Evolutionary conservation across 2,329 filamentous ascomycete species (phyloP).

Genomic region (Aspergillus sp.): DNA sequence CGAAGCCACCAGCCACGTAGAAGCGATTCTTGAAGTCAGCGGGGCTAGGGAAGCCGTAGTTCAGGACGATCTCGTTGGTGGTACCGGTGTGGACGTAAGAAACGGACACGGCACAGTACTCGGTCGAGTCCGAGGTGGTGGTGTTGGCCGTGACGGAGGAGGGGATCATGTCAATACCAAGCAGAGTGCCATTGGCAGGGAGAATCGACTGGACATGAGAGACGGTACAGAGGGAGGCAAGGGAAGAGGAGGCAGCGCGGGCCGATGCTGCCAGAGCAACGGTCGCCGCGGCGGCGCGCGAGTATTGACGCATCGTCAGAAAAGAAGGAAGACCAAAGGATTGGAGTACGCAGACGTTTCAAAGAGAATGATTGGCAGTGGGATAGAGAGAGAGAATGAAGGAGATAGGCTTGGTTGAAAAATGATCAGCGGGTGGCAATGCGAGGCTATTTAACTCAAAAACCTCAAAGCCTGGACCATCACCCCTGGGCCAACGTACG

Average conservation of each 20-base stretch:
- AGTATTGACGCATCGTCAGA: slow-evolving; percentile 1
- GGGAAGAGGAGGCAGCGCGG: slow-evolving; percentile 12
- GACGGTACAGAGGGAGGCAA: slow-evolving; percentile 46
- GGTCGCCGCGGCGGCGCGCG: slow-evolving; percentile 2
- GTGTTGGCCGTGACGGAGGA: slow-evolving; percentile 43
- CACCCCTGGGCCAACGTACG: background rate
- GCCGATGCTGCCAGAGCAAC: slow-evolving; percentile 5
- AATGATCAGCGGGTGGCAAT: background rate
- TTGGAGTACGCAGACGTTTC: background rate
- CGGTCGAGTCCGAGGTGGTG: slow-evolving; percentile 31
- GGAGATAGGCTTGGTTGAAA: background rate
- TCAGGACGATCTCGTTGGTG: slow-evolving; percentile 40
- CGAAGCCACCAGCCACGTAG: slow-evolving; percentile 48
- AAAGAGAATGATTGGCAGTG: background rate
- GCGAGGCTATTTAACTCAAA: background rate
- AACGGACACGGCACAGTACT: slow-evolving; percentile 46
- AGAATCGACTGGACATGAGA: slow-evolving; percentile 45
- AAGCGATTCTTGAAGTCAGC: slow-evolving; percentile 47
- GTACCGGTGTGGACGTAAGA: slow-evolving; percentile 46
- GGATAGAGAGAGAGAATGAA: background rate
- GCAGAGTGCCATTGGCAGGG: slow-evolving; percentile 45
- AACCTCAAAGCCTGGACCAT: no score
- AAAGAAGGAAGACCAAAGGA: background rate
- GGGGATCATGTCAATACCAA: slow-evolving; percentile 44
- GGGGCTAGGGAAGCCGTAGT: slow-evolving; percentile 37